These are phyloP conservation scores for Helminthosporium solani DNA, from an alignment of 2,329 filamentous ascomycete genomes.

Conservation along the genomic window DNA sequence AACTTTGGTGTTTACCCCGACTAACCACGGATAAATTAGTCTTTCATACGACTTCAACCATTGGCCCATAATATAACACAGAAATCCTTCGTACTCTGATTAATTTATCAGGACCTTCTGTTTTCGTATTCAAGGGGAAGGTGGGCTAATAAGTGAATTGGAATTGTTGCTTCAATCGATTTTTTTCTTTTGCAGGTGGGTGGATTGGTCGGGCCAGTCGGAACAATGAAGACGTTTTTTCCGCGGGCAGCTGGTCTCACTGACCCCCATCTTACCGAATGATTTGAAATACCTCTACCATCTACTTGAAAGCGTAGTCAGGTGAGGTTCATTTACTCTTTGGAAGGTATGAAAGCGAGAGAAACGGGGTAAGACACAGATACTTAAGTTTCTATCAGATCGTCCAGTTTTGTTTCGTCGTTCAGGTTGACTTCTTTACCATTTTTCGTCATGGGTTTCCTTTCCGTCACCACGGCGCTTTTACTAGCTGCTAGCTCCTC, in stretches of 20 bases:
- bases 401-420: not conserved
- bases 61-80: not conserved
- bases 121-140: not conserved
- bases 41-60: not conserved
- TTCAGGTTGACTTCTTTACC: not conserved
- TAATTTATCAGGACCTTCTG: not conserved
- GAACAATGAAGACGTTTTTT: not conserved
- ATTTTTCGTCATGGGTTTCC: constrained; percentile 1
- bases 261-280: no score
- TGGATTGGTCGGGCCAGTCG: not conserved
- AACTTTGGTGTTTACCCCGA: no score
- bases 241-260: no score
- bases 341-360: no score
- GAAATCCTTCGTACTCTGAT: not conserved
- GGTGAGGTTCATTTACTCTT: no score
- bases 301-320: no score
- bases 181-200: not conserved
- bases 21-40: not conserved
- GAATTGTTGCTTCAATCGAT: not conserved
- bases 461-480: not conserved
- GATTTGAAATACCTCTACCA: no score
- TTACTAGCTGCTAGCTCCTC: constrained; percentile 1
- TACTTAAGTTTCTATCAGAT: not conserved
- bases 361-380: not conserved
- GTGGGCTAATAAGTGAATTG: not conserved